These are phyloP conservation scores for Coemansia guatemalensis DNA, from an alignment of 192 early-diverging fungal species.

Conservation along the genomic window DNA sequence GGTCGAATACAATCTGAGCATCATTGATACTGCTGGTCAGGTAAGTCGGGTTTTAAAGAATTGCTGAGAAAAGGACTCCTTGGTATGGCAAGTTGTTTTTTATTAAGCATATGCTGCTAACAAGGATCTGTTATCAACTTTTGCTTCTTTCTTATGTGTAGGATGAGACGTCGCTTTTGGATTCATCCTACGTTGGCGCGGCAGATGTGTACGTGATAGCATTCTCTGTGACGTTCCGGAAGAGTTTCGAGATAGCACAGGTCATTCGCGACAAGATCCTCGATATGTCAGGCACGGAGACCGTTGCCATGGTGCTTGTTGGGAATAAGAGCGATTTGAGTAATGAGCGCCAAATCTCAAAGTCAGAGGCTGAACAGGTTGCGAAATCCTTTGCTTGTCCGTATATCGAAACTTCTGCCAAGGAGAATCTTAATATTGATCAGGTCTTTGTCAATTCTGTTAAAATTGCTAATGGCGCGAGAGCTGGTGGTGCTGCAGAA, in stretches of 20 bases:
- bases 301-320: conserved; percentile 87
- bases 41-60: conserved; percentile 39
- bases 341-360: conserved; percentile 65
- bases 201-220: conserved; percentile 95
- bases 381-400: conserved; percentile 86
- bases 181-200: conserved; percentile 83
- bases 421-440: conserved; percentile 85
- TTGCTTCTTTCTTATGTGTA: conserved; percentile 24
- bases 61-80: no score
- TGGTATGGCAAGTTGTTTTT: no score
- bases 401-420: conserved; percentile 88
- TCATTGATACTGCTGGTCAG: conserved; percentile 97
- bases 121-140: not conserved
- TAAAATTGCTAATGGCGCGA: conserved; percentile 27
- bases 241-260: conserved; percentile 87
- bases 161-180: conserved; percentile 95
- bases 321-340: conserved; percentile 92
- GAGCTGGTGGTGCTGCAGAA: conserved; percentile 18
- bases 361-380: conserved; percentile 72
- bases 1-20: conserved; percentile 84
- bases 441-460: conserved; percentile 47
- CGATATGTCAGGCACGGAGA: conserved; percentile 85
- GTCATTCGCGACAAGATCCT: conserved; percentile 94
- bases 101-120: not conserved
- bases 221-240: conserved; percentile 84